Conservation (phyloP, 176 grass and related monocot genomes). For the Musa troglodytarum region DNA sequence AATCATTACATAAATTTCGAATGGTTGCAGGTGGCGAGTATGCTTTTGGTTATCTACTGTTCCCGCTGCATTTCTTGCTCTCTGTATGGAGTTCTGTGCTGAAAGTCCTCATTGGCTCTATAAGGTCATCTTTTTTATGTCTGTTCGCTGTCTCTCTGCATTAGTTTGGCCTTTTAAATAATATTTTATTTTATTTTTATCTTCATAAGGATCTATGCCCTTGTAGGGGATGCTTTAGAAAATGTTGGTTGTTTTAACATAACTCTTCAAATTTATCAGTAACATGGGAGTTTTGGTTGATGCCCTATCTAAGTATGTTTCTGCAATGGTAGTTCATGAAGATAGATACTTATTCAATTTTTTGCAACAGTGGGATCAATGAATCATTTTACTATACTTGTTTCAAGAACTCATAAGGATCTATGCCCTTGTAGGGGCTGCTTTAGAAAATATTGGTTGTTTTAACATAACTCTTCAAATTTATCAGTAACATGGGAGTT, state of each 20-base stretch:
- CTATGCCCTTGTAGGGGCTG: background rate
- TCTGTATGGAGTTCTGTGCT: conserved; percentile 90
- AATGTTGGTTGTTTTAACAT: background rate
- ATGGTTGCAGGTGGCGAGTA: conserved; percentile 68
- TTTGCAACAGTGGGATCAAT: too few species aligned
- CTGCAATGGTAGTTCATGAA: too few species aligned
- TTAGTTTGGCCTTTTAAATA: background rate
- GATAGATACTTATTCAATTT: too few species aligned
- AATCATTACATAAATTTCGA: background rate
- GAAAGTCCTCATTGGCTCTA: conserved; percentile 98
- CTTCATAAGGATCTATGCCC: background rate
- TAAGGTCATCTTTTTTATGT: conserved; percentile 47
- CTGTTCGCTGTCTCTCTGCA: background rate
- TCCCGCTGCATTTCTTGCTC: conserved; percentile 66
- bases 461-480: background rate
- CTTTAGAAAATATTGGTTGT: background rate
- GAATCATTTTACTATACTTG: too few species aligned
- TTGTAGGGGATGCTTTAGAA: background rate
- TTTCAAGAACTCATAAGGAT: too few species aligned
- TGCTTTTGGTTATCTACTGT: conserved; percentile 78
- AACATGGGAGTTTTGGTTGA: too few species aligned
- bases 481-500: too few species aligned
- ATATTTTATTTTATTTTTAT: background rate
- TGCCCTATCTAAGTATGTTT: too few species aligned
- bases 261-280: background rate